Conservation (phyloP, 2,329 filamentous ascomycete species). For the Colletotrichum echinochloae region DNA sequence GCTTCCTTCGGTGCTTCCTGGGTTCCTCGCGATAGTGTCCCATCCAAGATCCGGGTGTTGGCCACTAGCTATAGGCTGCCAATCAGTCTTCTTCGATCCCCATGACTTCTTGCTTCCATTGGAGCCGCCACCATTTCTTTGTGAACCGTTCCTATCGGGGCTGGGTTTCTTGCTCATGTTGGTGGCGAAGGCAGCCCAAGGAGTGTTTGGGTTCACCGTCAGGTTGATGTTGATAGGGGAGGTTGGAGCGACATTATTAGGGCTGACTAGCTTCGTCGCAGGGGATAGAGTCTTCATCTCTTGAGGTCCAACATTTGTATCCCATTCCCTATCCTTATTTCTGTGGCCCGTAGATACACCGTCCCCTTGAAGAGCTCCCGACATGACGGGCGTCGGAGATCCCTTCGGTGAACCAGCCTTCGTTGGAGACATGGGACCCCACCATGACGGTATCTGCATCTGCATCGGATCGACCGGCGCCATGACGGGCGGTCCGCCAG, state of each 20-base stretch:
- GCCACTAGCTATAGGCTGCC: slow-evolving; percentile 22
- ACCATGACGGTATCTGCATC: slow-evolving; percentile 25
- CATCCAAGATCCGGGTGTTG: slow-evolving; percentile 37
- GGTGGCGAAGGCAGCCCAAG: slow-evolving; percentile 33
- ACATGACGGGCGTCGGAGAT: slow-evolving; percentile 29
- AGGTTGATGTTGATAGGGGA: slow-evolving; percentile 37
- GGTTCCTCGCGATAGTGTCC: slow-evolving; percentile 12
- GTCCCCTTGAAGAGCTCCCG: slow-evolving; percentile 18
- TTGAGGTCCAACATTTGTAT: slow-evolving; percentile 34
- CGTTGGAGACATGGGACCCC: slow-evolving; percentile 16
- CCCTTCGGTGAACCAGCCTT: slow-evolving; percentile 11
- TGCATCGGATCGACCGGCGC: slow-evolving; percentile 24
- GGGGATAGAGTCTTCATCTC: slow-evolving; percentile 14
- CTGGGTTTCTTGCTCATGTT: slow-evolving; percentile 27
- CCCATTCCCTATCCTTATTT: slow-evolving; percentile 42
- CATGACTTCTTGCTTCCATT: slow-evolving; percentile 38
- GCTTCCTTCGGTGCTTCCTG: slow-evolving; percentile 19
- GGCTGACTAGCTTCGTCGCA: slow-evolving; percentile 5
- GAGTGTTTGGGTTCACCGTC: slow-evolving; percentile 38
- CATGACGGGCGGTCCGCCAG: slow-evolving; percentile 28
- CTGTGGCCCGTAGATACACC: slow-evolving; percentile 19
- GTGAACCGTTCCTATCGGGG: slow-evolving; percentile 22
- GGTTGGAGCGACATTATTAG: slow-evolving; percentile 11
- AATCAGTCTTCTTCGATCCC: slow-evolving; percentile 36
- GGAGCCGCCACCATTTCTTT: slow-evolving; percentile 23